Conservation (phyloP, 2,329 filamentous ascomycete genomes). For the Arthrobotrys musiformis region DNA sequence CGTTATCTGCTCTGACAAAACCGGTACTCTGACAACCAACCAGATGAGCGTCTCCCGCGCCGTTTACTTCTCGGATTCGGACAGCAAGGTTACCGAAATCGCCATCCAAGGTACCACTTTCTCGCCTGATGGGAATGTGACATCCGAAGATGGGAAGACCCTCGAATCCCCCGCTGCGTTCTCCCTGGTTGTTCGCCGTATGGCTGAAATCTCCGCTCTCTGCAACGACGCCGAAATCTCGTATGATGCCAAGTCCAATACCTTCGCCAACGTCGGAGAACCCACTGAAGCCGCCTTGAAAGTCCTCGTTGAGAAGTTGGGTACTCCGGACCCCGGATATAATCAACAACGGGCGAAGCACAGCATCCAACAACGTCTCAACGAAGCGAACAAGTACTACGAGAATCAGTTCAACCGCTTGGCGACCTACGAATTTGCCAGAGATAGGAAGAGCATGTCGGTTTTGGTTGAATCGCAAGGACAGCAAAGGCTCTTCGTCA, state of each 20-base stretch:
- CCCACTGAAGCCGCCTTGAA: conserved; percentile 93
- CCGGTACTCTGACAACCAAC: conserved; percentile 96
- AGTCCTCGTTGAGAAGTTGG: conserved; percentile 92
- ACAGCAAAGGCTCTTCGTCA: conserved; percentile 81
- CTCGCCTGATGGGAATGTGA: conserved; percentile 78
- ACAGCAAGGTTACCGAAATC: conserved; percentile 62
- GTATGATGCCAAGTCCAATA: conserved; percentile 79
- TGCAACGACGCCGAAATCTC: conserved; percentile 90
- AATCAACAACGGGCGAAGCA: conserved; percentile 58
- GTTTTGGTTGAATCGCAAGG: conserved; percentile 80
- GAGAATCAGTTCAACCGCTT: conserved; percentile 79
- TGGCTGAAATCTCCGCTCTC: conserved; percentile 72
- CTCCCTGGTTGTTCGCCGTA: conserved; percentile 72
- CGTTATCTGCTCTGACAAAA: conserved; percentile 99
- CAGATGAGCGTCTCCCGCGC: conserved; percentile 98
- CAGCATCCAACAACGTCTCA: conserved; percentile 71
- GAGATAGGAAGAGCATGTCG: conserved; percentile 99
- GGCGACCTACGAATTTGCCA: conserved; percentile 94
- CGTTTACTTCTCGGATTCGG: conserved; percentile 72
- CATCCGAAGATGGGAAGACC: conserved; percentile 70
- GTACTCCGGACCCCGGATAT: conserved; percentile 73
- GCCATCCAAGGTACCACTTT: conserved; percentile 83
- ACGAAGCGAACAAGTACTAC: conserved; percentile 86
- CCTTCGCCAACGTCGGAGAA: conserved; percentile 87
- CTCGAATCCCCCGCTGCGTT: conserved; percentile 68